Evolutionary conservation across 2,329 filamentous ascomycete species (phyloP).

Genomic region (Phyllosticta paracitricarpa): DNA sequence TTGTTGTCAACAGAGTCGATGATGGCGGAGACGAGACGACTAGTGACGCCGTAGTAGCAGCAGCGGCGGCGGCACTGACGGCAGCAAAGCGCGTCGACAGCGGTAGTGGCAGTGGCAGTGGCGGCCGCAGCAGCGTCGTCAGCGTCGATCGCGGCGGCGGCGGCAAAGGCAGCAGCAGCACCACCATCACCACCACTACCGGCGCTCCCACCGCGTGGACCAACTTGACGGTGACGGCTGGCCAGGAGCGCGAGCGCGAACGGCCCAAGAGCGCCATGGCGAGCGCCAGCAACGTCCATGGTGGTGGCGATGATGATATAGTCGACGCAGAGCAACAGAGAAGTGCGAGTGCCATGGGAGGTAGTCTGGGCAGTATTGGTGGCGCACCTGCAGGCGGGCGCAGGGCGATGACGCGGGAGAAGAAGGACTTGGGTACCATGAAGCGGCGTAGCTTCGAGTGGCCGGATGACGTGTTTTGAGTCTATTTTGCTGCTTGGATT

Average conservation of each 20-base stretch:
- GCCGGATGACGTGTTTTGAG: conserved; percentile 10
- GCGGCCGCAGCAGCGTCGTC: not conserved
- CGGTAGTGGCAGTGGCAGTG: not conserved
- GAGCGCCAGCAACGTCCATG: not conserved
- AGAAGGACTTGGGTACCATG: not conserved
- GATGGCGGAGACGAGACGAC: not conserved
- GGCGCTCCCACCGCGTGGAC: not conserved
- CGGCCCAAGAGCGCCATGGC: not conserved
- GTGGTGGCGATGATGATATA: conserved; percentile 1
- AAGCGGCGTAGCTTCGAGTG: conserved; percentile 2
- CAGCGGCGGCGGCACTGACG: too few relatives aligned
- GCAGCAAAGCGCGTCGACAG: not conserved
- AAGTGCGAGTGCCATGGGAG: conserved; percentile 19
- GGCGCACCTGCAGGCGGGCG: conserved; percentile 16
- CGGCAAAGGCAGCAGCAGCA: not conserved
- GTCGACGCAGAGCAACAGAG: conserved; percentile 14
- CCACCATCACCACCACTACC: conserved; percentile 10
- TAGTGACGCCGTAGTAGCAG: too few relatives aligned
- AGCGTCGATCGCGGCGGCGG: not conserved
- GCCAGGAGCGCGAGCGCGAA: not conserved
- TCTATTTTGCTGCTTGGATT: too few relatives aligned
- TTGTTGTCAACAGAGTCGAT: not conserved
- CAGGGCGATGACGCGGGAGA: not conserved
- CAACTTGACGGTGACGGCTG: too few relatives aligned
- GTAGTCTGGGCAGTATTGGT: conserved; percentile 23